Evolutionary conservation across 495 filamentous ascomycete species (phyloP), one percentile per base, ranked within the genome.

Genomic region (Cudoniella acicularis): DNA sequence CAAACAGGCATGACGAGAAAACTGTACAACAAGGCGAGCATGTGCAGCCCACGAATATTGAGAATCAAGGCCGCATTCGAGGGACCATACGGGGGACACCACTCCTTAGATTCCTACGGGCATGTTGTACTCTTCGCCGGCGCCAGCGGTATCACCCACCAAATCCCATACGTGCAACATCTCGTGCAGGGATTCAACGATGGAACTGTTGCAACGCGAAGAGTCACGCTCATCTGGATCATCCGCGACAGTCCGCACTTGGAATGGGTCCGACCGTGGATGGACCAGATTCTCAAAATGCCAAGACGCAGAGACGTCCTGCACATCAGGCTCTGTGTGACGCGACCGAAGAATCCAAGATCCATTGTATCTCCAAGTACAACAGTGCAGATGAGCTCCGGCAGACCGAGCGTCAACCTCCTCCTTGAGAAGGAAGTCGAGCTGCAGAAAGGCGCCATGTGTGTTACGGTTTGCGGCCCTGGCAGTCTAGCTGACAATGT

Each of bases 191-290:
- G 85, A 11, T 89, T 84, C 73, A 82, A 83, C 56, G 79, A 87
- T 4, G 83, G 87, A 52, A 91, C 83, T 16, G 83, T 88, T 36
- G 92, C 92, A 1, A 89, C 90, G 3, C 87, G 92, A 52, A 84
- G 84, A 36, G 73, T 97, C 41, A 86, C 84, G 1, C 84, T 98
- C 25, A 83, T 96, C 58, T 98, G 94, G 94, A 85, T 95, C 64
- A 87, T 97, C 57, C 90, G 91, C 58, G 88, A 91, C 42, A 85
- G 85, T 11, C 91, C 95, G 56, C 83, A 92, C 59, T 78, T 96
- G 10, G 90, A 96, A 72, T 98, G 94, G 94, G 90, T 92, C 63
- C 81, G 89, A 6, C 88, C 90, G 13, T 98, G 89, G 89, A 96
- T 98, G 89, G 91, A 91, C 57, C 78, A 80, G 61, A 87, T 98